A percentile compares a stretch with the other conserved stretches of the same genome.
Conservation (phyloP, 2,329 filamentous ascomycete species). For the Cordyceps fumosorosea region DNA sequence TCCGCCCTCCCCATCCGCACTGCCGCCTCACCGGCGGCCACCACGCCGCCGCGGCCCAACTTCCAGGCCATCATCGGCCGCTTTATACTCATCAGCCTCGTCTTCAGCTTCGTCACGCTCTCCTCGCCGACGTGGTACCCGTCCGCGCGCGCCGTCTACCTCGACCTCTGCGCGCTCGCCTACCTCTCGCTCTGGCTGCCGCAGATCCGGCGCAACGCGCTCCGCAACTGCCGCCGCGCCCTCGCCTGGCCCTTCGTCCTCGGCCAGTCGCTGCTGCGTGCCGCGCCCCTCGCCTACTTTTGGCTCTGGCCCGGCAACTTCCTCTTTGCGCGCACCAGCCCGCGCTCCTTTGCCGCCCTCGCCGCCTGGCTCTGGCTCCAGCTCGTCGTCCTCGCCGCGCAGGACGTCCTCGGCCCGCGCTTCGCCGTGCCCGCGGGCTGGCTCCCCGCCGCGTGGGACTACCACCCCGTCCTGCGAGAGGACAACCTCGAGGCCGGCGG, state of each 20-base stretch:
- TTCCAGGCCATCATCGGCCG: slow-evolving; percentile 53
- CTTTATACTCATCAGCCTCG: slow-evolving; percentile 48
- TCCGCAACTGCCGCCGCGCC: slow-evolving; percentile 85
- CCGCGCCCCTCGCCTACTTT: slow-evolving; percentile 80
- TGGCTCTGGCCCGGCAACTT: slow-evolving; percentile 74
- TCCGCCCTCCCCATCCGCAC: slow-evolving; percentile 27
- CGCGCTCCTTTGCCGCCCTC: slow-evolving; percentile 51
- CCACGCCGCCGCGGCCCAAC: slow-evolving; percentile 27
- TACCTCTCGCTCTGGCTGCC: slow-evolving; percentile 91
- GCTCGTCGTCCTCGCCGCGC: slow-evolving; percentile 67
- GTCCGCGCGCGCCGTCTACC: slow-evolving; percentile 46
- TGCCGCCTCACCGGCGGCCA: slow-evolving; percentile 20
- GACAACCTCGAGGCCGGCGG: slow-evolving; percentile 74
- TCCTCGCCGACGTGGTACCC: slow-evolving; percentile 57
- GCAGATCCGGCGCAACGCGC: slow-evolving; percentile 83
- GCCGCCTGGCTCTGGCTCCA: slow-evolving; percentile 83
- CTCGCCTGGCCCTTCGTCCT: slow-evolving; percentile 87
- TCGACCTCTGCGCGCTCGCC: slow-evolving; percentile 58
- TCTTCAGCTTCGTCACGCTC: slow-evolving; percentile 51
- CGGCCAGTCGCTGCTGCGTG: slow-evolving; percentile 71
- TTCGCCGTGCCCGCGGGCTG: slow-evolving; percentile 70
- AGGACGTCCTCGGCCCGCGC: slow-evolving; percentile 82
- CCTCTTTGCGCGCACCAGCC: slow-evolving; percentile 66
- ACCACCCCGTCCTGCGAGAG: slow-evolving; percentile 81
- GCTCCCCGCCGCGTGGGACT: slow-evolving; percentile 79